Evolutionary conservation across 2,329 filamentous ascomycete genomes (phyloP).

Genomic region (Fusarium pseudograminearum): DNA sequence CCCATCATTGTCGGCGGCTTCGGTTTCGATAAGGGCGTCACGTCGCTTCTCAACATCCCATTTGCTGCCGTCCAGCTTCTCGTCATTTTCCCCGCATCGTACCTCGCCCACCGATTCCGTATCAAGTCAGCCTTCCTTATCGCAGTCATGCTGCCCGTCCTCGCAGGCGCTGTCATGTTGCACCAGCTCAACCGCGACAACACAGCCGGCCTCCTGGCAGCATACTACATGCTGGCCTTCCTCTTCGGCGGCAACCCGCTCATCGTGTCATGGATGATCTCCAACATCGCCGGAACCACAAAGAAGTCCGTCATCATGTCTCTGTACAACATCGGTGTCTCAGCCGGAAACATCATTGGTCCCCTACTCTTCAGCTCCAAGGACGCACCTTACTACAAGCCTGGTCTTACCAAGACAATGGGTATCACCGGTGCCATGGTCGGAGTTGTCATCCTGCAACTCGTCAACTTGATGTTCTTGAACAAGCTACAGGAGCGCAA

Average conservation of each 20-base stretch:
- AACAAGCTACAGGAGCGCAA: conserved; percentile 68
- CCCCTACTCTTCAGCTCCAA: conserved; percentile 70
- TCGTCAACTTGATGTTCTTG: conserved; percentile 65
- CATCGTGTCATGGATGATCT: conserved; percentile 76
- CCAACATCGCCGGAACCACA: conserved; percentile 75
- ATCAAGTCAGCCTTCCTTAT: conserved; percentile 69
- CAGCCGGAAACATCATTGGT: conserved; percentile 75
- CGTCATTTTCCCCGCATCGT: conserved; percentile 70
- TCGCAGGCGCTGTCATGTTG: conserved; percentile 69
- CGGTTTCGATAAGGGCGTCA: conserved; percentile 68
- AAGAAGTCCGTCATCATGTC: conserved; percentile 75
- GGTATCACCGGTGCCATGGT: conserved; percentile 67
- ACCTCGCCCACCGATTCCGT: conserved; percentile 66
- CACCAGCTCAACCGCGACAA: conserved; percentile 62
- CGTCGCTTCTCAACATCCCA: conserved; percentile 74
- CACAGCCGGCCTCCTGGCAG: conserved; percentile 62
- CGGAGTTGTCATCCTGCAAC: conserved; percentile 65
- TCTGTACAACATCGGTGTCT: conserved; percentile 71
- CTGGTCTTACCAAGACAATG: conserved; percentile 67
- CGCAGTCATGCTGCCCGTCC: conserved; percentile 67
- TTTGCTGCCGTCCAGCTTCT: conserved; percentile 72
- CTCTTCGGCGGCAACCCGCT: conserved; percentile 75
- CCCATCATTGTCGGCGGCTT: conserved; percentile 72
- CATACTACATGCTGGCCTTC: conserved; percentile 75
- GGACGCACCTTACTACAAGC: conserved; percentile 69